Conservation (phyloP, 108 stramenopile genomes). For the Ochromonas danica region DNA sequence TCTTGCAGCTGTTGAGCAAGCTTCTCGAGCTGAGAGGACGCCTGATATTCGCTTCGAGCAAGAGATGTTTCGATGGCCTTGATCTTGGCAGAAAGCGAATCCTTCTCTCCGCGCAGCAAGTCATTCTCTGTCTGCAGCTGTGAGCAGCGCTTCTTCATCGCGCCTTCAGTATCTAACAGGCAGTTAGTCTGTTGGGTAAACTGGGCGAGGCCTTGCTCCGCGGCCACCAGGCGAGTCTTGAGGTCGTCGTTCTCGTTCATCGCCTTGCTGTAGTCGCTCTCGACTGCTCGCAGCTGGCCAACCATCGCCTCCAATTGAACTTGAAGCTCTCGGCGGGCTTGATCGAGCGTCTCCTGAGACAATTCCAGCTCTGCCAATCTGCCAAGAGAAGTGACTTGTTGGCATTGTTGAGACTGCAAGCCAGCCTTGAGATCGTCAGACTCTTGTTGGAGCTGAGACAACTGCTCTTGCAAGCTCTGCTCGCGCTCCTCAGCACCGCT, state of each 20-base stretch:
- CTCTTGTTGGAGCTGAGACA: too few relatives aligned
- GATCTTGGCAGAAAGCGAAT: neutral
- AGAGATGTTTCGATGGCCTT: too few relatives aligned
- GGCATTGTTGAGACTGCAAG: neutral
- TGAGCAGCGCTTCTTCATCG: neutral
- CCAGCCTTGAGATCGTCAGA: neutral
- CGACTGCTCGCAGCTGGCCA: neutral
- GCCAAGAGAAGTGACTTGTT: neutral
- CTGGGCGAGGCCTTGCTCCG: neutral
- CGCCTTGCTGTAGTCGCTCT: neutral
- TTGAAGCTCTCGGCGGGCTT: neutral
- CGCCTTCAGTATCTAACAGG: neutral
- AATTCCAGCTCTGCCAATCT: neutral
- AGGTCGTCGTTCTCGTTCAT: neutral
- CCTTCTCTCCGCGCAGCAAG: conserved; percentile 26
- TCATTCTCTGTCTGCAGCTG: conserved; percentile 30
- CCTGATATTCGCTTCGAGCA: too few relatives aligned
- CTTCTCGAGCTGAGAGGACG: too few relatives aligned
- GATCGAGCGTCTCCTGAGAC: neutral
- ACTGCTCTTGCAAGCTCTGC: too few relatives aligned
- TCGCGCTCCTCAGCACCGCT: too few relatives aligned
- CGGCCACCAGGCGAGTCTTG: neutral
- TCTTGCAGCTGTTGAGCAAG: too few relatives aligned
- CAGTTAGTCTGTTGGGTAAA: neutral
- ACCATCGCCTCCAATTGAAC: neutral